Base-by-base conservation (phyloP, 352 stramenopile genomes). In the Hyaloperonospora brassicae region DNA sequence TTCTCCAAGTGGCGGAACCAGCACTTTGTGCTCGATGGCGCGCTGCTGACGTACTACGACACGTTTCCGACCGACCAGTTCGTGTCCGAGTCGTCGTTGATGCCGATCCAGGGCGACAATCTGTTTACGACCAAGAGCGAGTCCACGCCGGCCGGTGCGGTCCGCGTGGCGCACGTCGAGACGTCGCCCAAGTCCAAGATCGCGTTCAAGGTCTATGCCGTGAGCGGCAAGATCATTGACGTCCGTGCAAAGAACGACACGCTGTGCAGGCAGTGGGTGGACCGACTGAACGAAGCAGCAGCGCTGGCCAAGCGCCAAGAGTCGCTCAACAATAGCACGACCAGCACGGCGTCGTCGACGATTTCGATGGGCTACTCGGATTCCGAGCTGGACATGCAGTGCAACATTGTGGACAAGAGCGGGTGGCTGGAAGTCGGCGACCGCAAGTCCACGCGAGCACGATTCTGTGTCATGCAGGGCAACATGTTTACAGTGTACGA, bases 401-500 rank as follows among this genome's bases (percentile, higher is more conserved):
- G 69, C 52, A 89, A 86, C 54, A 79, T 88, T 47, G 75, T 88
- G 14, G 80, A 91, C 64, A 86, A 86, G 61, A 87, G 73, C 53
- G 80, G 80, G 0, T 91, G 80, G 80, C 61, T 91, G 10, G 75
- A 88, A 49, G 76, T 88, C 0, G 78, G 76, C 23, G 79, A 89
- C 50, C 80, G 84, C 59, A 89, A 89, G 55, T 81, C 73, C 35
- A 88, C 87, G 55, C 69, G 79, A 25, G 57, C 70, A 47, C 73
- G 77, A 22, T 91, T 84, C 55, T 91, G 79, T 60, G 81, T 89
- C 25, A 59, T 91, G 36, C 81, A 91, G 61, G 82, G 73, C 52
- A 80, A 53, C 42, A 88, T 92, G 81, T 88, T 92, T 41, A 88
- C 81, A 1, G 72, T 89, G 23, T 89, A 92, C 62, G 81, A 89